Evolutionary conservation across 192 early-diverging fungal species (phyloP).

Genomic region (Chytriomyces sp.): DNA sequence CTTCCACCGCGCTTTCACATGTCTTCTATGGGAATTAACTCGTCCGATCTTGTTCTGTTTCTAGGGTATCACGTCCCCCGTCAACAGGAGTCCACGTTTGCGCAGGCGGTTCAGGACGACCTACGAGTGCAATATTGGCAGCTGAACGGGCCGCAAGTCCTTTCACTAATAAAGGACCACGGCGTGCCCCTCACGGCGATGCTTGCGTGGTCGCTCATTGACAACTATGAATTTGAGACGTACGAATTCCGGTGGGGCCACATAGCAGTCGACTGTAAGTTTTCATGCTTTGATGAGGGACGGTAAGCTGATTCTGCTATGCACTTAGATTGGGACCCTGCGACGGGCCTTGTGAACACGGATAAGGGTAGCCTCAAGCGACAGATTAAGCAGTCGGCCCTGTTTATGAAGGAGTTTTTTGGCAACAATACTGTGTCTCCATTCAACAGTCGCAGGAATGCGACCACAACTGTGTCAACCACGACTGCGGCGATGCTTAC

Average conservation of each 20-base stretch:
- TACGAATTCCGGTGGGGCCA: conserved; percentile 33
- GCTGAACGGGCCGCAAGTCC: neutral
- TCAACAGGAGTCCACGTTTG: neutral
- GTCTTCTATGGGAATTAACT: neutral
- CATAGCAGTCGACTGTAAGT: conserved; percentile 28
- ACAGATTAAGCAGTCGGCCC: neutral
- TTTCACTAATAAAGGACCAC: conserved; percentile 14
- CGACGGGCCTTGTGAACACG: conserved; percentile 16
- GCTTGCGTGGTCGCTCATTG: conserved; percentile 34
- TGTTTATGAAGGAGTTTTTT: conserved; percentile 21
- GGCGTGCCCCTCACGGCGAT: conserved; percentile 29
- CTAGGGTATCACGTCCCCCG: conserved; percentile 24
- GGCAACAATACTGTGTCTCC: conserved; percentile 19
- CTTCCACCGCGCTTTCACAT: neutral
- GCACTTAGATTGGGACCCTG: conserved; percentile 20
- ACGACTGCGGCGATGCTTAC: too few relatives aligned
- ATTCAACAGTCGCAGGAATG: neutral
- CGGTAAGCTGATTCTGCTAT: too few relatives aligned
- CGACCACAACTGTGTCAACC: too few relatives aligned
- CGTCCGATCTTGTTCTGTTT: too few relatives aligned
- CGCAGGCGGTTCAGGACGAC: conserved; percentile 21
- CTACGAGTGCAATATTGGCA: conserved; percentile 29
- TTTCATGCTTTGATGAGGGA: neutral
- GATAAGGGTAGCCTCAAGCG: conserved; percentile 25
- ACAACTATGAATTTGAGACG: conserved; percentile 40